A percentile compares a stretch with the other conserved stretches of the same genome.
Conservation (phyloP, 2,329 filamentous ascomycete species). For the Aspergillus floridensis region DNA sequence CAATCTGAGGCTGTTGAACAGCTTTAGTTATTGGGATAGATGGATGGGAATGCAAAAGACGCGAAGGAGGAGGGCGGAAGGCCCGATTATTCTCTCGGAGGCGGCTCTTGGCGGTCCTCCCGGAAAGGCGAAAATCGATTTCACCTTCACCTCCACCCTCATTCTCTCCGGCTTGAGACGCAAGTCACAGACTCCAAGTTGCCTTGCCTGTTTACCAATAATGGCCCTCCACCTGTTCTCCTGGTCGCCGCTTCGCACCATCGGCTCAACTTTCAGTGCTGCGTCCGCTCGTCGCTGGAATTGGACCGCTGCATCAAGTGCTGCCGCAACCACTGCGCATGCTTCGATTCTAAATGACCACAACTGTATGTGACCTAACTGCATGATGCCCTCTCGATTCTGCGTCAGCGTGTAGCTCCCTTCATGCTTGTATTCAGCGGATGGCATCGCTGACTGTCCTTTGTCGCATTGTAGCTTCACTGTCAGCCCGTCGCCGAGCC, state of each 20-base stretch:
- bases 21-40: neutral
- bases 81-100: neutral
- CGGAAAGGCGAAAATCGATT: conserved; percentile 26
- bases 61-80: conserved; percentile 11
- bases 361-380: neutral
- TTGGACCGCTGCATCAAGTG: conserved; percentile 31
- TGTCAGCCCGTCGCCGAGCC: conserved; percentile 6
- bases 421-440: neutral
- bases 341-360: conserved; percentile 12
- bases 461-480: neutral
- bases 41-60: neutral
- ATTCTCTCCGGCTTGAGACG: neutral
- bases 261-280: conserved; percentile 19
- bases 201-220: neutral
- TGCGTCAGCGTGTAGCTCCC: too few relatives aligned
- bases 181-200: neutral
- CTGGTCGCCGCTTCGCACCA: conserved; percentile 26
- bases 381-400: neutral
- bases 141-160: conserved; percentile 10
- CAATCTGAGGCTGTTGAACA: neutral
- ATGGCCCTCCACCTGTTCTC: conserved; percentile 34
- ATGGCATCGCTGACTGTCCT: conserved; percentile 2
- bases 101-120: conserved; percentile 28
- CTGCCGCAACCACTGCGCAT: conserved; percentile 18
- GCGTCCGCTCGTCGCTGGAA: conserved; percentile 33